Evolutionary conservation across 768 basidiomycete genomes (phyloP), one percentile per base, ranked within the genome.

Genomic region (Phaeolepiota aurea): DNA sequence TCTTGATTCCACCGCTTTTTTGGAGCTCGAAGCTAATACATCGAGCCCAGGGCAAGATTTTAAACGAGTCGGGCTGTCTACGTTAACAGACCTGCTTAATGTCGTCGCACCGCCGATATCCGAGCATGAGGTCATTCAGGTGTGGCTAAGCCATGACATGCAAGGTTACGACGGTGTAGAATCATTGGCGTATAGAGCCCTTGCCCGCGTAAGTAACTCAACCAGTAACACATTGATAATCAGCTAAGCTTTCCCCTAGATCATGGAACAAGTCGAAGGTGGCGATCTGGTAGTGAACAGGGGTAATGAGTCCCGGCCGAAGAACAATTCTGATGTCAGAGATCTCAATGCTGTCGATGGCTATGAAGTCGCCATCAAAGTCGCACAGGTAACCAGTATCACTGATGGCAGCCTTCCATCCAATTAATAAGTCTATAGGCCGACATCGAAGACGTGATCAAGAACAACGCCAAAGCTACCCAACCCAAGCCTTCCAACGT

Each of bases 61-160:
- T 53, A 88, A 82, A 55, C 76, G 82, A 38, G 85, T 87, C 19
- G 89, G 91, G 20, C 64, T 93, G 25, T 90, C 88, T 7, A 91
- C 93, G 2, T 65, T 98, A 19, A 88, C 79, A 2, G 92, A 94
- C 43, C 82, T 99, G 42, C 68, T 99, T 38, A 94, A 97, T 56
- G 94, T 85, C 20, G 94, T 99, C 44, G 96, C 96, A 0, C 96
- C 96, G 31, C 96, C 96, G 10, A 98, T 98, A 52, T 88, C 93
- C 18, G 93, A 94, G 58, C 94, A 98, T 56, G 96, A 99, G 62
- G 90, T 97, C 12, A 92, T 99, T 48, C 81, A 96, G 57, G 82
- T 99, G 5, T 90, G 88, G 85, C 65, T 99, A 28, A 86, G 84
- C 54, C 93, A 98, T 63, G 92, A 96, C 49, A 93, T 99, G 93